phyloP scores from a whole-genome alignment of 768 basidiomycete species.

The Hirschioporus abietinus region DNA sequence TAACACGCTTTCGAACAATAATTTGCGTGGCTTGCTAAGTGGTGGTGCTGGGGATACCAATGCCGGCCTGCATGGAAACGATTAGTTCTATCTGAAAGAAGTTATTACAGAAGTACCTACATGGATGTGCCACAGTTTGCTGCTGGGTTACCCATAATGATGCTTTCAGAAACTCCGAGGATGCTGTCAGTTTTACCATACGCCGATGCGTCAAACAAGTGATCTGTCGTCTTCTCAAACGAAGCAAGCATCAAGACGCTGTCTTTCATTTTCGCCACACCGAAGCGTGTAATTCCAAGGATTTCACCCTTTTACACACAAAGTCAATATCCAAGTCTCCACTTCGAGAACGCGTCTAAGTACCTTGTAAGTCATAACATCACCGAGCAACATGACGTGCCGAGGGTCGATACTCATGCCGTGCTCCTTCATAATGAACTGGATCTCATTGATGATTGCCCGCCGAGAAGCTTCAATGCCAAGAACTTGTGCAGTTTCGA shows the following conservation, averaged over 20 bases:
- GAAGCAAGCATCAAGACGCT: conserved; percentile 98
- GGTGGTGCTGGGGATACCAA: conserved; percentile 30
- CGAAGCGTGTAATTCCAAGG: conserved; percentile 96
- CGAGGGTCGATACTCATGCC: conserved; percentile 99
- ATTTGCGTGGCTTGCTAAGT: conserved; percentile 31
- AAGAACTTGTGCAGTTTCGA: conserved; percentile 91
- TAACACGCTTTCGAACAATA: conserved; percentile 35
- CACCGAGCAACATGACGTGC: conserved; percentile 96
- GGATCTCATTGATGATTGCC: conserved; percentile 95
- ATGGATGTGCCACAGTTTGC: conserved; percentile 93
- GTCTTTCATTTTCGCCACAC: conserved; percentile 99
- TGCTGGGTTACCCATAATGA: conserved; percentile 98
- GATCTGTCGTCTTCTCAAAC: conserved; percentile 99
- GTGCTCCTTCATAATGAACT: conserved; percentile 95
- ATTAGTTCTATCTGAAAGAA: conserved; percentile 5
- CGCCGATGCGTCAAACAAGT: conserved; percentile 95
- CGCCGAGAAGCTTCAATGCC: conserved; percentile 94
- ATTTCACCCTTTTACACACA: conserved; percentile 73
- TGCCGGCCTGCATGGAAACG: conserved; percentile 28
- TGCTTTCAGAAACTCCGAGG: conserved; percentile 96
- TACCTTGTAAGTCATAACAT: conserved; percentile 98
- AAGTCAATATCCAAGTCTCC: background rate
- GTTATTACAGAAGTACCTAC: conserved; percentile 39
- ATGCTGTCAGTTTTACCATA: conserved; percentile 94
- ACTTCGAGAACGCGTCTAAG: conserved; percentile 7